phyloP scores from a whole-genome alignment of 495 filamentous ascomycete genomes.

The Cudoniella acicularis region DNA sequence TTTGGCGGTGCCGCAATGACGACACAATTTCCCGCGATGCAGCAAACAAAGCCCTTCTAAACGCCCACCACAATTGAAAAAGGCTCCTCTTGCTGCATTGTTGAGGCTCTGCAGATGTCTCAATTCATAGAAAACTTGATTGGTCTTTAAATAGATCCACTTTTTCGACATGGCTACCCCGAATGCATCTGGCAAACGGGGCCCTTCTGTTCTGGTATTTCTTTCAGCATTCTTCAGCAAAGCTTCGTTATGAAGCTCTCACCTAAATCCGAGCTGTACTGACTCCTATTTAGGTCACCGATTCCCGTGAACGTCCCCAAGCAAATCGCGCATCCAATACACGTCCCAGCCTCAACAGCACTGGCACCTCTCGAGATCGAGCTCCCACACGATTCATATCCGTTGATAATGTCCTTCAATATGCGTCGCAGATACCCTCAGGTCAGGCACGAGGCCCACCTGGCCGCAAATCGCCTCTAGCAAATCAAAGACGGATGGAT shows the following conservation, averaged over 20 bases:
- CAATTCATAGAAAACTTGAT: not conserved
- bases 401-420: slow-evolving; percentile 93
- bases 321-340: slow-evolving; percentile 13
- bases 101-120: not conserved
- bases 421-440: slow-evolving; percentile 91
- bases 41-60: not conserved
- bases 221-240: not conserved
- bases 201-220: slow-evolving; percentile 16
- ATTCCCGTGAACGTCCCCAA: slow-evolving; percentile 31
- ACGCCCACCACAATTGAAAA: not conserved
- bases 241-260: too few relatives aligned
- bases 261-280: not conserved
- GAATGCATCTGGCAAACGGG: slow-evolving; percentile 2
- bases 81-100: not conserved
- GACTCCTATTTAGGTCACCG: slow-evolving; percentile 28
- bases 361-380: slow-evolving; percentile 22
- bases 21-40: too few relatives aligned
- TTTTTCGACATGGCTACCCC: not conserved
- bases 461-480: slow-evolving; percentile 49
- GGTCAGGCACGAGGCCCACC: slow-evolving; percentile 81
- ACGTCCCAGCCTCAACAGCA: slow-evolving; percentile 15
- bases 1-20: too few relatives aligned
- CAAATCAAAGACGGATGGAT: slow-evolving; percentile 37
- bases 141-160: not conserved
- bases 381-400: slow-evolving; percentile 77